Evolutionary conservation across 257 asterid genomes (phyloP).

Genomic region (Solanum phureja): DNA sequence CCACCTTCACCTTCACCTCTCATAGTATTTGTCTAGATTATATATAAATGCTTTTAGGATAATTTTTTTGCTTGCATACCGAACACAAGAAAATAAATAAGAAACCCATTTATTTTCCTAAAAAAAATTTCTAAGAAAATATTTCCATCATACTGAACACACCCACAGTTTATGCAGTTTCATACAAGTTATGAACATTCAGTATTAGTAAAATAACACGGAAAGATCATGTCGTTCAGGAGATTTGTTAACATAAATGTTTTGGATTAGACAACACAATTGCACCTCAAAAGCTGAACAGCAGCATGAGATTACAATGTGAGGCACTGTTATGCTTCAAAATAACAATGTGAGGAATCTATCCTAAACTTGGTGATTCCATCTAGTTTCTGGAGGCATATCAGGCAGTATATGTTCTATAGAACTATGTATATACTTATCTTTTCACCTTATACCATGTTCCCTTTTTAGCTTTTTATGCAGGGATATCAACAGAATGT

Average conservation of each 20-base stretch:
- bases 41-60: background rate
- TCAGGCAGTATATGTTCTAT: background rate
- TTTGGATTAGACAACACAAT: background rate
- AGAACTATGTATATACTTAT: background rate
- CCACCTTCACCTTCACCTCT: background rate
- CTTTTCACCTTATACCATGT: background rate
- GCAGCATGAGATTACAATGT: background rate
- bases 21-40: background rate
- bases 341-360: background rate
- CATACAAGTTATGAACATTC: background rate
- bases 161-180: background rate
- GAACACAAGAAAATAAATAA: background rate
- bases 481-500: background rate
- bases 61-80: background rate
- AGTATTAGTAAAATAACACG: background rate
- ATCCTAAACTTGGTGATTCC: background rate
- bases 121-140: background rate
- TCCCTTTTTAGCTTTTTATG: background rate
- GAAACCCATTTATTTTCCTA: background rate
- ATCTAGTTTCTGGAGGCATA: background rate
- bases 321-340: background rate
- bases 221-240: background rate
- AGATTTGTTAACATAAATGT: background rate
- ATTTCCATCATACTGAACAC: background rate
- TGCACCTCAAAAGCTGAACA: background rate